Base-by-base conservation (phyloP, 805 yeast genomes). In the Torulaspora microellipsoides region DNA sequence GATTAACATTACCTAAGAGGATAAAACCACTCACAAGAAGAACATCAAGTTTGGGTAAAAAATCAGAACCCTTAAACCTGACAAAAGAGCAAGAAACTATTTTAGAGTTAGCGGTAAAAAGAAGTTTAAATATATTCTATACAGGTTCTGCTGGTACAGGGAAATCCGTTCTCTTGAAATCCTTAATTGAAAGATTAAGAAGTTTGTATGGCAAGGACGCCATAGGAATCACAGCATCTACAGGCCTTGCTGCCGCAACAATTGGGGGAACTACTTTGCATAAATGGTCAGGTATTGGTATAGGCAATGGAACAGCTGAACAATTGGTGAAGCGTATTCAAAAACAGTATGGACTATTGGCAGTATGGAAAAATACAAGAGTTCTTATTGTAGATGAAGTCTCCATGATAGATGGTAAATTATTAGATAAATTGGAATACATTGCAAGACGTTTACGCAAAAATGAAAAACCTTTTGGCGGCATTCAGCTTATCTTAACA, bases 181-280 rank as follows among this genome's bases (percentile, higher is more conserved):
- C 81, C 31, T 68, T 93, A 23, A 88, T 93, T 15, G 58, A 66
- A 14, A 70, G 72, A 23, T 65, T 88, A 38, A 64, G 65, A 14
- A 47, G 54, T 1, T 67, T 72, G 34, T 72, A 77, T 59, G 68
- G 71, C 2, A 57, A 62, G 1, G 69, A 69, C 10, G 64, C 70
- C 0, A 86, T 93, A 3, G 96, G 95, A 0, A 80, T 93, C 3
- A 88, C 98, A 0, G 99, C 99, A 0, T 85, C 96, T 0, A 93
- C 99, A 0, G 99, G 99, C 1, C 69, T 93, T 48, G 99, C 99
- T 0, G 99, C 97, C 0, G 83, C 88, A 33, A 88, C 89, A 55
- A 85, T 93, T 54, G 95, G 95, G 2, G 99, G 99, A 17, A 77
- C 76, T 27, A 93, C 99, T 0, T 70, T 93, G 25, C 95, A 91